Evolutionary conservation across 371 early-diverging fungal genomes (phyloP).

Genomic region (Actinomucor elegans): DNA sequence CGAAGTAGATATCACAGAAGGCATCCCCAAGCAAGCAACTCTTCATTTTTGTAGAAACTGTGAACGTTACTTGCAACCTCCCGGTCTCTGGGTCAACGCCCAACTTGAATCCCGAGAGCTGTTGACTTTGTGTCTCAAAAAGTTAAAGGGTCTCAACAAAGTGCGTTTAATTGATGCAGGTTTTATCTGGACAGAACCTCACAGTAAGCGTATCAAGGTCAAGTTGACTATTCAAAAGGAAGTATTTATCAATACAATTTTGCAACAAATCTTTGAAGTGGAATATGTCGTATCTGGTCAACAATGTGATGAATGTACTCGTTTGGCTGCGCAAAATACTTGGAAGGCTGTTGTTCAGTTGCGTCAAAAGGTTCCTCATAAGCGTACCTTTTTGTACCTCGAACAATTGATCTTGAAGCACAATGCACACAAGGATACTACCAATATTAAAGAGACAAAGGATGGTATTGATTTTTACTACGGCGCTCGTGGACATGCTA

Average conservation of each 20-base stretch:
- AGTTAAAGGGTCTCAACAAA: conserved; percentile 87
- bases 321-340: conserved; percentile 97
- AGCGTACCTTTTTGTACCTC: conserved; percentile 97
- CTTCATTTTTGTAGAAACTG: conserved; percentile 96
- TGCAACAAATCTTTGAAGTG: conserved; percentile 97
- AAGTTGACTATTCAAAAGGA: conserved; percentile 98
- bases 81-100: conserved; percentile 88
- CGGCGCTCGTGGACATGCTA: conserved; percentile 86
- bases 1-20: conserved; percentile 96
- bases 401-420: conserved; percentile 99
- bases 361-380: conserved; percentile 97
- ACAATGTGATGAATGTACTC: conserved; percentile 98
- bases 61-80: conserved; percentile 97
- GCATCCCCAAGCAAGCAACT: conserved; percentile 94
- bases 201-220: conserved; percentile 91
- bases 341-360: conserved; percentile 99
- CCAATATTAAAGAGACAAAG: conserved; percentile 96
- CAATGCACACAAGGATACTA: conserved; percentile 94
- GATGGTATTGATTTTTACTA: conserved; percentile 99
- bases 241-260: conserved; percentile 90
- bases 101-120: conserved; percentile 95
- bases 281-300: conserved; percentile 91
- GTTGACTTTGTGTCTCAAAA: conserved; percentile 92
- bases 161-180: conserved; percentile 97
- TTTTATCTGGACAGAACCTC: conserved; percentile 99